phyloP scores from a whole-genome alignment of 2,329 filamentous ascomycete genomes.

The Tolypocladium album region DNA sequence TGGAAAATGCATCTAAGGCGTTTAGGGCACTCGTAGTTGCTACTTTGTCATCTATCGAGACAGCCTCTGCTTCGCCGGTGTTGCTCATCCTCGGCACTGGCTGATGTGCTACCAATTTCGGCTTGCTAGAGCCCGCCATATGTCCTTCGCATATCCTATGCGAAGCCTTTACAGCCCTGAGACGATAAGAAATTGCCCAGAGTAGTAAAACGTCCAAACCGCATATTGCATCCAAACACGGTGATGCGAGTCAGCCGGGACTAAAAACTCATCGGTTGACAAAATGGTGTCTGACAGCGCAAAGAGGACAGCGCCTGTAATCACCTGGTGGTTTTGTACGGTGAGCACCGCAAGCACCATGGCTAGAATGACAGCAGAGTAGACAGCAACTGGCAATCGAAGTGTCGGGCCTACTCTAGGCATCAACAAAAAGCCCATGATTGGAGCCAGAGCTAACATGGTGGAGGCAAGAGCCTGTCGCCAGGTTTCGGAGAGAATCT shows the following conservation, averaged over 20 bases:
- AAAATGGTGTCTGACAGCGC: slow-evolving; percentile 21
- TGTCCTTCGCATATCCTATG: not conserved
- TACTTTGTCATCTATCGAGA: no score
- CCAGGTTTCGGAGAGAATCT: slow-evolving; percentile 6
- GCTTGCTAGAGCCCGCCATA: no score
- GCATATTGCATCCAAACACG: slow-evolving; percentile 19
- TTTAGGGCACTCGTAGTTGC: no score
- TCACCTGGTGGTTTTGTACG: slow-evolving; percentile 10
- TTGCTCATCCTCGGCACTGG: no score
- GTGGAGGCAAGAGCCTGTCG: slow-evolving; percentile 5
- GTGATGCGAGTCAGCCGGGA: slow-evolving; percentile 11
- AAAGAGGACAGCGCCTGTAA: slow-evolving; percentile 20
- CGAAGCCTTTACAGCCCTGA: not conserved
- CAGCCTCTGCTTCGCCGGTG: no score
- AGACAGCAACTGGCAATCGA: slow-evolving; percentile 18
- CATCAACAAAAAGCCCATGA: slow-evolving; percentile 16
- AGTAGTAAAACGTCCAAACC: slow-evolving; percentile 25
- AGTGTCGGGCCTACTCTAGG: slow-evolving; percentile 13
- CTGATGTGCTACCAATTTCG: no score
- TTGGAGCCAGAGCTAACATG: slow-evolving; percentile 12
- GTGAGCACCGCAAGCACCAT: slow-evolving; percentile 21
- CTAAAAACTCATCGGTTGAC: slow-evolving; percentile 20
- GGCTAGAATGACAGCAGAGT: slow-evolving; percentile 17
- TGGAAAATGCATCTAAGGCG: no score
- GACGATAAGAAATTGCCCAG: slow-evolving; percentile 21